Evolutionary conservation across 108 stramenopile species (phyloP), one percentile per base, ranked within the genome.

Genomic region (Stephanodiscus triporus): DNA sequence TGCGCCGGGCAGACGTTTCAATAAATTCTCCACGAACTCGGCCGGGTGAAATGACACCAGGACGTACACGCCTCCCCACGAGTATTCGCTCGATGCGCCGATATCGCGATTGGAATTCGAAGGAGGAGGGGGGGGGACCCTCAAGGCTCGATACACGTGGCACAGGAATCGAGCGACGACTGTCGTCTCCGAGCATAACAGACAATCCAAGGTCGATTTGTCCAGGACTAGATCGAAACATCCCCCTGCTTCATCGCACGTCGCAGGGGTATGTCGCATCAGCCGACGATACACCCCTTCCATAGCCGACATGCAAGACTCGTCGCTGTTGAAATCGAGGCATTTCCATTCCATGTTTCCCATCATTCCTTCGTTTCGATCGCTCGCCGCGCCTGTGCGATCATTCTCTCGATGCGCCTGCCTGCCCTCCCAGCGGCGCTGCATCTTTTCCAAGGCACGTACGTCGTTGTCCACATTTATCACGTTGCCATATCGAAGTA

Each of bases 141-240:
- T 70, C 38, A 95, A 81, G 10, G 78, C 70, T 53, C 81, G 81
- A 73, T 92, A 90, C 2, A 88, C 85, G 40, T 90, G 81, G 32
- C 70, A 68, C 49, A 95, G 72, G 14, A 95, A 71, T 24, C 77
- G 70, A 10, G 90, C 83, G 2, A 89, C 77, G 10, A 84, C 84
- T 9, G 80, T 64, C 29, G 80, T 76, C 47, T 88, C 88, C 40
- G 87, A 78, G 68, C 94, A 95, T 5, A 95, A 48, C 17, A 88
- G 82, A 72, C 91, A 92, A 78, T 95, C 94, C 70, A 95, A 62
- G 0, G 94, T 95, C 14, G 86, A 85, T 73, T 95, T 95, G 83
- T 95, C 94, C 2, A 95, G 34, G 0, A 92, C 79, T 47, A 95
- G 58, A 58, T 90, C 86, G 72, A 91, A 89, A 6, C 59, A 79